A percentile compares a stretch with the other conserved stretches of the same genome.
Conservation (phyloP, 208 protist genomes). For the Balamuthia mandrillaris region DNA sequence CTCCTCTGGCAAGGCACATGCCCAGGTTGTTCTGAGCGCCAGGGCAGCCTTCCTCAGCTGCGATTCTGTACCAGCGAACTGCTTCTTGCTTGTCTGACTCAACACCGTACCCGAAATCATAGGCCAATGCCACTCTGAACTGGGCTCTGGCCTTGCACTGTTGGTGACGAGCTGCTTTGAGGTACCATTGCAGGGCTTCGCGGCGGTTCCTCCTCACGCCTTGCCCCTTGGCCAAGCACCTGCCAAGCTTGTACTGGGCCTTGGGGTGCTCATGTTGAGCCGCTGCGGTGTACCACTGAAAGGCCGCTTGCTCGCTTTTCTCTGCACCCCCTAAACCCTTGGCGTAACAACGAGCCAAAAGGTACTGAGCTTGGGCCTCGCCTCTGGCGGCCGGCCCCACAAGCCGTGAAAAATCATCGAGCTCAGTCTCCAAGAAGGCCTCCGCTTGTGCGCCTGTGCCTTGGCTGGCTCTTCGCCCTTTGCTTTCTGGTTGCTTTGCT, state of each 20-base stretch:
- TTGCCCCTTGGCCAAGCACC: not conserved
- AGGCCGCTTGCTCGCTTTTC: not conserved
- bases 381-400: slow-evolving; percentile 5
- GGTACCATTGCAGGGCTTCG: not conserved
- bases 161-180: not conserved
- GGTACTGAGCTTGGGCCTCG: slow-evolving; percentile 28
- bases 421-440: too few relatives aligned
- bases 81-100: not conserved
- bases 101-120: too few relatives aligned
- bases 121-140: too few relatives aligned
- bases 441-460: too few relatives aligned
- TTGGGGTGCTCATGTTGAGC: not conserved
- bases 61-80: not conserved
- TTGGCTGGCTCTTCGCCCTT: too few relatives aligned
- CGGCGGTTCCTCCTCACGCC: not conserved
- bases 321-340: not conserved
- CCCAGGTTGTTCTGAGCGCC: slow-evolving; percentile 10
- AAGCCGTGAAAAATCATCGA: slow-evolving; percentile 15
- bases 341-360: slow-evolving; percentile 38
- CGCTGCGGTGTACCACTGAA: not conserved
- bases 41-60: not conserved
- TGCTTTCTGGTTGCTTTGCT: too few relatives aligned
- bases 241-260: not conserved
- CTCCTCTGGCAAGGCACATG: slow-evolving; percentile 38
- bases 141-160: too few relatives aligned